Base-by-base conservation (phyloP, 2,329 filamentous ascomycete genomes). In the Cercospora janseana region DNA sequence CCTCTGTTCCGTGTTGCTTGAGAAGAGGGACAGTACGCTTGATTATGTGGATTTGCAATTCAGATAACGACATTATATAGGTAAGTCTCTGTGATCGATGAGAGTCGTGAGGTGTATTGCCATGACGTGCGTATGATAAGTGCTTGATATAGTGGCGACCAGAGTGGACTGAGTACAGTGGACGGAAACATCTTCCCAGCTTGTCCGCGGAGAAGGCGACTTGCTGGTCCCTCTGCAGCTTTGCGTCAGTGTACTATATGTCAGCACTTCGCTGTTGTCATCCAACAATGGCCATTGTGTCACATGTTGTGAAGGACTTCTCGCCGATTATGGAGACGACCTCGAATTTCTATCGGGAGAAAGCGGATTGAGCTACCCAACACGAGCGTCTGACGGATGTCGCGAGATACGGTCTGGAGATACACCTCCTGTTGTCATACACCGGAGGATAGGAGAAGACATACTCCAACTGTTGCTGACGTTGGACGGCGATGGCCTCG, bases 11-110 rank as follows among this genome's bases (percentile, higher is more conserved):
- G 64, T 88, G 81, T 54, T 83, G 75, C 16, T 77, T 77, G 3
- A 90, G 76, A 26, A 84, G 77, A 2, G 86, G 86, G 52, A 87
- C 80, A 4, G 86, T 89, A 44, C 82, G 76, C 68, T 82, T 84
- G 69, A 90, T 82, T 62, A 85, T 77, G 44, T 77, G 71, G 50
- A 79, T 75, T 70, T 90, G 84, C 41, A 77, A 72, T 20, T 77
- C 70, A 8, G 83, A 83, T 51, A 88, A 72, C 50, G 78, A 37
- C 66, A 69, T 67, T 6, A 12, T 21, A n/a, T n/a, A n/a, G n/a
- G n/a, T 50, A 18, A n/a, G 27, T 4, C 24, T 41, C 10, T 44
- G 20, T 20, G n/a, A 42, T 4, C 6, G 7, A 4, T 1, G 2
- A 13, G 2, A 3, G 8, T 4, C n/a, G 34, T 38, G 23, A 12